Evolutionary conservation across 768 basidiomycete genomes (phyloP), one percentile per base, ranked within the genome.

Genomic region (Hygrophorus russula): DNA sequence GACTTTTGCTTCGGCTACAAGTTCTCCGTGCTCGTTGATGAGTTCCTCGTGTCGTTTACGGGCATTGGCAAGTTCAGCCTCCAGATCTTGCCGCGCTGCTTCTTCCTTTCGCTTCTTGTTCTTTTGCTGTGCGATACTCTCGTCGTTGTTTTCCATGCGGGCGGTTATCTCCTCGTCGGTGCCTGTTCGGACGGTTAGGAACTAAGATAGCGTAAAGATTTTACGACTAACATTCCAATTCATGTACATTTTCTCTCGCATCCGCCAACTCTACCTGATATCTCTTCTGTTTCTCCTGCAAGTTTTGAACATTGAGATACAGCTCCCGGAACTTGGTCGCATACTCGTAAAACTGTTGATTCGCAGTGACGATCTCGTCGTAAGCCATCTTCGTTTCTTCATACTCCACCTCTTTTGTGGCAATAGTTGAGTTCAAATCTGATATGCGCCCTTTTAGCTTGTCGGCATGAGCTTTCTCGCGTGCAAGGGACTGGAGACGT

Each of bases 281-380:
- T 38, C 75, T 71, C n/a, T 65, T 56, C 54, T 81, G 82, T 53
- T 73, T 74, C 46, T 76, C 69, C 42, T 79, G 66, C 36, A 87
- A 59, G 47, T 66, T 70, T 44, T 83, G 77, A 15, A 81, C 74
- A 52, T 76, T 77, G 43, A 82, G 62, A 54, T 85, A 92, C 42
- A 84, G 70, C 59, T 96, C 87, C 45, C 88, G 75, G 57, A 97
- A 96, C 55, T 83, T 83, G 15, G 78, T 79, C 2, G 87, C 81
- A 36, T 78, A 73, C 39, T 94, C 85, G 53, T 88, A 81, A 58
- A 92, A 92, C 46, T 74, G 79, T 42, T 71, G 66, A 53, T 89
- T 90, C n/a, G 76, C 70, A 46, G 71, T 68, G 32, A 78, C 80
- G 14, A 84, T 64, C 12, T 64, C 65, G 19, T 89, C 78, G 49